Evolutionary conservation across 1,139 yeast species (phyloP), one percentile per base, ranked within the genome.

Genomic region (Nakaseomyces bracarensis): DNA sequence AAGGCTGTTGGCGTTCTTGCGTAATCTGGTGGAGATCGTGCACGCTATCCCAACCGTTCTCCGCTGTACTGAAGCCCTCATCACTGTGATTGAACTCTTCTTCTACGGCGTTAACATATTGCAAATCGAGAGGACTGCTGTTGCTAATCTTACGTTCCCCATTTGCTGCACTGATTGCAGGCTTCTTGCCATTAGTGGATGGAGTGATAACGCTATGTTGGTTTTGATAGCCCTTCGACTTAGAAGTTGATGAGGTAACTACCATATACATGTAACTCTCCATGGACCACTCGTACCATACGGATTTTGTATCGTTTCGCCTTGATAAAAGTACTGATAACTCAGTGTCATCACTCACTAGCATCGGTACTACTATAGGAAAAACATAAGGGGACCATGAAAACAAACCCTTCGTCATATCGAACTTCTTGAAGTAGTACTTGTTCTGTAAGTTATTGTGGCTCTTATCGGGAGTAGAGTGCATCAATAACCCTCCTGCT

Each of bases 361-460:
- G 57, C 9, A 75, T 50, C 2, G 82, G 79, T 6, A 67, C 65
- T 38, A 67, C 66, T 1, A 83, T 55, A 0, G 96, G 95, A 57
- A 87, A 81, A 52, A 79, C 70, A 22, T 82, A 66, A 0, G 96
- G 95, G 44, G 80, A 73, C 87, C 87, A 80, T 0, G 84, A 77
- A 11, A 66, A 60, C 58, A 77, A 54, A 51, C 72, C 78, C 60
- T 76, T 70, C 2, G 91, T 79, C 26, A 65, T 67, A 54, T 49
- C 54, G 49, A 47, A 40, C 47, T 68, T 57, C 46, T 52, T 37
- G 52, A 57, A 21, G 26, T 33, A 33, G 26, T 33, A 33, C 27
- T 21, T 33, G 36, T 30, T 15, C 15, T 23, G 31, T 9, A 15
- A 10, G n/a, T 31, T 46, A 10, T 40, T 25, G 21, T 21, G 20